A percentile compares a stretch with the other conserved stretches of the same genome.
phyloP scores from a whole-genome alignment of 495 filamentous ascomycete genomes.

The Lineolata rhizophorae region DNA sequence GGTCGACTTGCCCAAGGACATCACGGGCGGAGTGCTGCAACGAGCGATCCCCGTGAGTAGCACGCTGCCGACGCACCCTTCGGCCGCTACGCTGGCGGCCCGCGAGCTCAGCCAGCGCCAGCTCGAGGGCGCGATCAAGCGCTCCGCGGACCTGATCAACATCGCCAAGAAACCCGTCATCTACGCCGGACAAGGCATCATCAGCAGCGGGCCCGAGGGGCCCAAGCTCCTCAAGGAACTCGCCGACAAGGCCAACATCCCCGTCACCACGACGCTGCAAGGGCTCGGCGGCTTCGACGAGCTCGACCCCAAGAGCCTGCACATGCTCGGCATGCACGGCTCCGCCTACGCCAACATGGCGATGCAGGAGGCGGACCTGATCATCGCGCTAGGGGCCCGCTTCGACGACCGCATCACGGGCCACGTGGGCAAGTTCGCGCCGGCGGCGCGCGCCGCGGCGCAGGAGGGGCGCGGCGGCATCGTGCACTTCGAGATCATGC shows the following conservation, averaged over 20 bases:
- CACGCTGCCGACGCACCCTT: slow-evolving; percentile 40
- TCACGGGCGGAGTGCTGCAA: slow-evolving; percentile 42
- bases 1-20: slow-evolving; percentile 61
- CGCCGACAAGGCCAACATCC: slow-evolving; percentile 49
- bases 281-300: slow-evolving; percentile 61
- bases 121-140: slow-evolving; percentile 34
- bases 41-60: slow-evolving; percentile 46
- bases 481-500: slow-evolving; percentile 63
- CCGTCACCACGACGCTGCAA: slow-evolving; percentile 61
- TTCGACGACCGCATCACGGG: slow-evolving; percentile 63
- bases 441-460: slow-evolving; percentile 41
- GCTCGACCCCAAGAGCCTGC: slow-evolving; percentile 50
- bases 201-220: slow-evolving; percentile 41
- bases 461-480: slow-evolving; percentile 53
- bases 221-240: slow-evolving; percentile 42
- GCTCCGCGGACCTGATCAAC: slow-evolving; percentile 47
- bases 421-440: slow-evolving; percentile 42
- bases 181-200: slow-evolving; percentile 51
- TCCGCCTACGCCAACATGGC: slow-evolving; percentile 60
- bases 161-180: slow-evolving; percentile 56
- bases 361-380: slow-evolving; percentile 58
- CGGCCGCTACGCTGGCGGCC: slow-evolving; percentile 46
- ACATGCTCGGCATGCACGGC: slow-evolving; percentile 75
- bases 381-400: slow-evolving; percentile 52
- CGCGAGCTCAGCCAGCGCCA: slow-evolving; percentile 33